These are phyloP conservation scores for Penicillium sp. DNA, from an alignment of 2,329 filamentous ascomycete genomes.

Conservation along the genomic window DNA sequence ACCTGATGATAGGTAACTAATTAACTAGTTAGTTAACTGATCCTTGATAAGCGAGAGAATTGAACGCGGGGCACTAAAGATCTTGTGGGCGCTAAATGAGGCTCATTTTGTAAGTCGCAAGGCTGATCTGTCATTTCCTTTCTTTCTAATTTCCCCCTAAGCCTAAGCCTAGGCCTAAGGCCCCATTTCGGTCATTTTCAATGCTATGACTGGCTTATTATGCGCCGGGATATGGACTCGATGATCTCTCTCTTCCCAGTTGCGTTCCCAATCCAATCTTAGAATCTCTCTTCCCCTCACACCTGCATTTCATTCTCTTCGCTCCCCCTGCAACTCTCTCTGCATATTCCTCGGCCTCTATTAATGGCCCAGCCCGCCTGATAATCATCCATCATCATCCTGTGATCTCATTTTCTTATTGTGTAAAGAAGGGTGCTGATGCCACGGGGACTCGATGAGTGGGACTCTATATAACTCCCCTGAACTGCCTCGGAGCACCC, in stretches of 20 bases:
- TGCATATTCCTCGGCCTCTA: background rate
- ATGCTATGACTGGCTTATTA: background rate
- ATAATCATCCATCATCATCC: background rate
- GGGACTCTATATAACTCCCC: conserved; percentile 13
- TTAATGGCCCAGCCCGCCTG: background rate
- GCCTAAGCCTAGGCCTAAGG: background rate
- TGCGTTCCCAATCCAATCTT: background rate
- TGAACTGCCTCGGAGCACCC: conserved; percentile 3
- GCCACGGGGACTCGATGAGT: conserved; percentile 6
- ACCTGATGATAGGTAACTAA: background rate
- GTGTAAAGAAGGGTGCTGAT: background rate
- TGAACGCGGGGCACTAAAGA: background rate
- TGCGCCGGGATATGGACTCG: background rate
- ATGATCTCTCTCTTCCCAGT: background rate
- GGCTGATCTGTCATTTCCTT: conserved; percentile 5
- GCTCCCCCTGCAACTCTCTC: conserved; percentile 8
- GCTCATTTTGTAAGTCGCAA: conserved; percentile 7
- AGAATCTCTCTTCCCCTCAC: background rate
- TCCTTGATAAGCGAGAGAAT: background rate
- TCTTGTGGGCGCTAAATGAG: conserved; percentile 10
- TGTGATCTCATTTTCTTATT: background rate
- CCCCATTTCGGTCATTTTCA: background rate
- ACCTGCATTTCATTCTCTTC: background rate
- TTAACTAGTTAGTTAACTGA: too few species aligned
- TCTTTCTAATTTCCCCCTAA: conserved; percentile 2